Conservation (phyloP, 2,329 filamentous ascomycete genomes). For the Sphaerostilbella broomeana region DNA sequence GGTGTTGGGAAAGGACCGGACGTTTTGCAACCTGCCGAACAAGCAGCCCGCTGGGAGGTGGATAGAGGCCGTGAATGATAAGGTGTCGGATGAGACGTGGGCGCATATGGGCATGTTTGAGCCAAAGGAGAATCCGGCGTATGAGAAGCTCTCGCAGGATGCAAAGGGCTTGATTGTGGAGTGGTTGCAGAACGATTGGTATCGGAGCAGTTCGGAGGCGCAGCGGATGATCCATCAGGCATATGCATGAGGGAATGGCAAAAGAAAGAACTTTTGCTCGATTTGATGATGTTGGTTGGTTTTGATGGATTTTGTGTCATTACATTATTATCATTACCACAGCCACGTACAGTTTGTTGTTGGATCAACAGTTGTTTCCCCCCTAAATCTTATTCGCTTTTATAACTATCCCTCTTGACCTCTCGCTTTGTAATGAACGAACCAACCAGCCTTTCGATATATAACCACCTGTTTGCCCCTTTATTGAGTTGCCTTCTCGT, state of each 20-base stretch:
- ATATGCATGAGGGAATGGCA: too few relatives aligned
- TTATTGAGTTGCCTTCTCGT: conserved; percentile 37
- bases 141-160: conserved; percentile 57
- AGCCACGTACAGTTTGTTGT: too few relatives aligned
- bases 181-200: conserved; percentile 64
- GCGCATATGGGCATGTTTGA: conserved; percentile 85
- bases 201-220: conserved; percentile 45
- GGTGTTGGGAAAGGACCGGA: conserved; percentile 64
- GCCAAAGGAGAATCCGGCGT: conserved; percentile 64
- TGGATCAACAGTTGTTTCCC: too few relatives aligned
- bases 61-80: conserved; percentile 70
- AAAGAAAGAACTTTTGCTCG: too few relatives aligned
- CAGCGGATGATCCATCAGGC: too few relatives aligned
- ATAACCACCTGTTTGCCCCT: background rate
- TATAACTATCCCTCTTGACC: too few relatives aligned
- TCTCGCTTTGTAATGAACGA: too few relatives aligned
- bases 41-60: conserved; percentile 51
- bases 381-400: too few relatives aligned
- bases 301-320: too few relatives aligned
- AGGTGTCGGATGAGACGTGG: conserved; percentile 66
- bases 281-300: too few relatives aligned
- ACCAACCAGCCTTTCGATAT: background rate
- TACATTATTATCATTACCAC: too few relatives aligned
- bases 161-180: conserved; percentile 58
- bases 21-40: conserved; percentile 79